Evolutionary conservation across 2,329 filamentous ascomycete species (phyloP).

Genomic region (Coleophoma eucalyptorum): DNA sequence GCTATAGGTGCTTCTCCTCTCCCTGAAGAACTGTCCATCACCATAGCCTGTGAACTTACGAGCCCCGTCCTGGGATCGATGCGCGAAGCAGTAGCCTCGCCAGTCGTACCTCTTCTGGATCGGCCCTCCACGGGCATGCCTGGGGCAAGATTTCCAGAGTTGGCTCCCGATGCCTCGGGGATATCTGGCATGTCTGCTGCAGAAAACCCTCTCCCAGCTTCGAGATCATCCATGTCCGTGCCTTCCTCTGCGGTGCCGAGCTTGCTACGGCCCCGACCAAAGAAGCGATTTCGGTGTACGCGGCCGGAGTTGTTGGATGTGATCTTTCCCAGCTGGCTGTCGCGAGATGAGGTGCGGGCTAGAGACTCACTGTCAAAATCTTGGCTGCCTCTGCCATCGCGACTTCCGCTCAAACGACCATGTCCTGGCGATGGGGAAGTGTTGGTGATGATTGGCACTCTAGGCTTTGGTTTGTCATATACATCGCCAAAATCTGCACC

Average conservation of each 20-base stretch:
- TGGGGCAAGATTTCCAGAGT: slow-evolving; percentile 8
- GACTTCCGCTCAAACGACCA: slow-evolving; percentile 2
- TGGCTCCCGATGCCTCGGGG: slow-evolving; percentile 28
- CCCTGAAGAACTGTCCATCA: slow-evolving; percentile 15
- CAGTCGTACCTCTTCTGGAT: neutral
- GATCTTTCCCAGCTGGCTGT: slow-evolving; percentile 24
- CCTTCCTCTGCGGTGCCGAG: slow-evolving; percentile 19
- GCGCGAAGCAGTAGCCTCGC: neutral
- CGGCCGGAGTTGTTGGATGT: slow-evolving; percentile 28
- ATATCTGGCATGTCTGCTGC: slow-evolving; percentile 38
- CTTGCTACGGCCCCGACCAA: slow-evolving; percentile 41
- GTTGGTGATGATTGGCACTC: slow-evolving; percentile 33
- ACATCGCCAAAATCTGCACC: slow-evolving; percentile 61
- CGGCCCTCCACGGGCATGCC: neutral
- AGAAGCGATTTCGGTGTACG: slow-evolving; percentile 57
- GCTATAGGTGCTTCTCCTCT: slow-evolving; percentile 17
- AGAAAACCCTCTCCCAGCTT: slow-evolving; percentile 17
- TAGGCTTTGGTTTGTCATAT: slow-evolving; percentile 48
- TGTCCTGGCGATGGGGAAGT: slow-evolving; percentile 22
- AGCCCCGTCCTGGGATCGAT: slow-evolving; percentile 28
- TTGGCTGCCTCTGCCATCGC: slow-evolving; percentile 9
- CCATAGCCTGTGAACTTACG: slow-evolving; percentile 25
- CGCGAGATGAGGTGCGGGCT: slow-evolving; percentile 11
- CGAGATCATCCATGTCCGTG: slow-evolving; percentile 22
- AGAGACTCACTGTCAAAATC: slow-evolving; percentile 8